Evolutionary conservation across 2,329 filamentous ascomycete genomes (phyloP).

Genomic region (Cyclaneusma minus): DNA sequence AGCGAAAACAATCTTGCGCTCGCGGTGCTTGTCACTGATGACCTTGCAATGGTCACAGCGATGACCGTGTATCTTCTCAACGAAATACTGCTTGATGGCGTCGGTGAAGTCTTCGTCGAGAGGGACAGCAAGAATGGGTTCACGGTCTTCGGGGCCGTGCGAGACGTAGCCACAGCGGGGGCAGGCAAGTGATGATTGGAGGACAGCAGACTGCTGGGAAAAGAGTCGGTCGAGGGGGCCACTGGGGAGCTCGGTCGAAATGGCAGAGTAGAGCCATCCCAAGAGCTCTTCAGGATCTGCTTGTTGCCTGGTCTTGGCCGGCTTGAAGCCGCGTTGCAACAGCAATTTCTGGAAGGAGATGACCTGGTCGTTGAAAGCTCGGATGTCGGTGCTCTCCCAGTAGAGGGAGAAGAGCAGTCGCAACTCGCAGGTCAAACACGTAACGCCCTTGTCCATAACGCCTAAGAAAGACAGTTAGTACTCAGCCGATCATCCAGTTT

Average conservation of each 20-base stretch:
- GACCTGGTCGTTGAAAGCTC: conserved; percentile 1
- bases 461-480: conserved; percentile 3
- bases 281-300: conserved; percentile 18
- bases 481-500: background rate
- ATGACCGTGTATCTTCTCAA: conserved; percentile 12
- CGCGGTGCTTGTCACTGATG: conserved; percentile 4
- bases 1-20: conserved; percentile 9
- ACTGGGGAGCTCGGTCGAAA: conserved; percentile 3
- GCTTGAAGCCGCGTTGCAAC: conserved; percentile 11
- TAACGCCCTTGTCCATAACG: conserved; percentile 2
- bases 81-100: conserved; percentile 10
- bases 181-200: conserved; percentile 10
- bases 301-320: conserved; percentile 9
- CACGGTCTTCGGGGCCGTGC: conserved; percentile 8
- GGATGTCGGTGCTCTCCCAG: conserved; percentile 4
- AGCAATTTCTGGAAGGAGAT: no score
- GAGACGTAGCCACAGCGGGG: conserved; percentile 11
- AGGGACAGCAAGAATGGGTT: conserved; percentile 12
- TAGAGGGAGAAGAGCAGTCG: conserved; percentile 5
- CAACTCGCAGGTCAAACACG: conserved; percentile 8
- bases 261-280: conserved; percentile 9
- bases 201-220: conserved; percentile 8
- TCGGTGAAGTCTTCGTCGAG: conserved; percentile 9
- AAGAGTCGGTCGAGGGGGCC: conserved; percentile 8
- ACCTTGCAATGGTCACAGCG: conserved; percentile 12